These are phyloP conservation scores for Jimgerdemannia lactiflua DNA, from an alignment of 192 early-diverging fungal species.

Conservation along the genomic window DNA sequence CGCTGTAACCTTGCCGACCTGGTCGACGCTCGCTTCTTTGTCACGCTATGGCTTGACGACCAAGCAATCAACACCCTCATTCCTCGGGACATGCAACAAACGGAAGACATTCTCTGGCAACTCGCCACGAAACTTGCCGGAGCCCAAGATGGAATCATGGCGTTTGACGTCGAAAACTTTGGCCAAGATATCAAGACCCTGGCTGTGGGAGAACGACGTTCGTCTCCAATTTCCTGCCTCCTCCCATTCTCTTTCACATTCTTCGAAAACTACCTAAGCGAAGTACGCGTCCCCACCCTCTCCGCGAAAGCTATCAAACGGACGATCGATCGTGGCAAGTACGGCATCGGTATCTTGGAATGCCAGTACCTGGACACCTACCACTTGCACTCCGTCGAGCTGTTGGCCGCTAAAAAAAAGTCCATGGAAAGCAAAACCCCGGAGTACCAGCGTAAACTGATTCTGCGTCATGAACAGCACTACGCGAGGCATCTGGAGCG, in stretches of 20 bases:
- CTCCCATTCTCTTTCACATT: constrained; percentile 9
- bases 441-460: too few species aligned
- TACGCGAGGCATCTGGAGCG: neutral
- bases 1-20: constrained; percentile 16
- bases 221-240: neutral
- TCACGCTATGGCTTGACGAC: neutral
- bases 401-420: neutral
- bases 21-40: constrained; percentile 13
- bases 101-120: neutral
- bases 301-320: neutral
- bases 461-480: neutral
- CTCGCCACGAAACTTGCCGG: too few species aligned
- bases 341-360: neutral
- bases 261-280: constrained; percentile 11
- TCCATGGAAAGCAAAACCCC: neutral
- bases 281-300: neutral
- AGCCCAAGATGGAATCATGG: too few species aligned
- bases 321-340: neutral
- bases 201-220: too few species aligned
- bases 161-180: too few species aligned
- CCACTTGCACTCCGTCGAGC: too few species aligned
- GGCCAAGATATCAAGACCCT: too few species aligned
- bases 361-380: too few species aligned
- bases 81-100: constrained; percentile 9
- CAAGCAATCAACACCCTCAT: neutral